phyloP scores from a whole-genome alignment of 768 basidiomycete genomes.

The Psilocybe cyanescens region DNA sequence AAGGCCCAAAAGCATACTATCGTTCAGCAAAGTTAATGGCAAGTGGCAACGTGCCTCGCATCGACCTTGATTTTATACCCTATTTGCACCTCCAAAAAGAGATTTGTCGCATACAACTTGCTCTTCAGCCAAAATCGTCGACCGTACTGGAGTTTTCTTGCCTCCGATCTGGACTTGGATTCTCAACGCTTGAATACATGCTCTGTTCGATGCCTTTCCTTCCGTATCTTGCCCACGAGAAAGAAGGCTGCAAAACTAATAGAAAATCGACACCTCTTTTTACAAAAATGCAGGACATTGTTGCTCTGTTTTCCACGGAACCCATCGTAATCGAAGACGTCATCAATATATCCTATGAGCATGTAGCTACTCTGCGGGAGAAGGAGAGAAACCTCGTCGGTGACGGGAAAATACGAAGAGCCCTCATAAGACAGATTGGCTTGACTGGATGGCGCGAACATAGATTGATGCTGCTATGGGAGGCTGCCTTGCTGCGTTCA shows the following conservation, averaged over 20 bases:
- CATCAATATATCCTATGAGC: slow-evolving; percentile 42
- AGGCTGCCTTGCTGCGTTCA: slow-evolving; percentile 51
- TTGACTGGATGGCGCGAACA: slow-evolving; percentile 47
- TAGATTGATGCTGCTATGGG: slow-evolving; percentile 51
- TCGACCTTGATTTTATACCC: slow-evolving; percentile 23
- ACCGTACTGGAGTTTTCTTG: slow-evolving; percentile 38
- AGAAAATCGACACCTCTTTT: slow-evolving; percentile 43
- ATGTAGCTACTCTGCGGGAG: slow-evolving; percentile 27
- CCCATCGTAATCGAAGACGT: slow-evolving; percentile 33
- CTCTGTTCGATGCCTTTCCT: slow-evolving; percentile 48
- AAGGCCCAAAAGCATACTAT: too few relatives aligned
- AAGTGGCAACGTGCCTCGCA: background rate
- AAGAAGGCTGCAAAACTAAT: background rate
- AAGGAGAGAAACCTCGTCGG: slow-evolving; percentile 30
- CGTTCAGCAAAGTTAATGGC: background rate
- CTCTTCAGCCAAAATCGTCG: slow-evolving; percentile 19
- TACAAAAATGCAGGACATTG: slow-evolving; percentile 37
- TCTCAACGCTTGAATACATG: slow-evolving; percentile 39
- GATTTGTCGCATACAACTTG: slow-evolving; percentile 26
- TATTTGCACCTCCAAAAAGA: slow-evolving; percentile 26
- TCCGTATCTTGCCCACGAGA: slow-evolving; percentile 1
- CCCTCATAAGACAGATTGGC: slow-evolving; percentile 34
- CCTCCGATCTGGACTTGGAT: slow-evolving; percentile 36
- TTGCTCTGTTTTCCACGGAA: slow-evolving; percentile 33
- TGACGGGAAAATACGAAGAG: slow-evolving; percentile 28